Base-by-base conservation (phyloP, 257 asterid genomes). In the Fraxinus excelsior region DNA sequence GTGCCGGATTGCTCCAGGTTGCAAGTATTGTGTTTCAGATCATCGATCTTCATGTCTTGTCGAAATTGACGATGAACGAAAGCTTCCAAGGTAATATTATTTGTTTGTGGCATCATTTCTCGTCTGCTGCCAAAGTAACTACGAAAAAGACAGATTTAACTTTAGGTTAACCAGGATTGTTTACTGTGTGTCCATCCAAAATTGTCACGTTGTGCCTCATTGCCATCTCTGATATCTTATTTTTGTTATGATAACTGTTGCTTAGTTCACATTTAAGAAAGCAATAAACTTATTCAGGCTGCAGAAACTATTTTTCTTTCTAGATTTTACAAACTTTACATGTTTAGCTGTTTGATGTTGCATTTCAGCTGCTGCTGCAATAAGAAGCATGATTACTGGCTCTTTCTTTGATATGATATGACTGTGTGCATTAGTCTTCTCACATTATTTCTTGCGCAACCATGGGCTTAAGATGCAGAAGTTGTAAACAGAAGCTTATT, bases 1-100 rank as follows among this genome's bases (percentile, higher is more conserved):
- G 56, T 96, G 99, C 82, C 92, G 98, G 85, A 91, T 96, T 65
- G 99, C 97, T 83, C 90, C 92, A 78, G 96, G 99, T 76, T 96
- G 99, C 90, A 90, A 90, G 83, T 93, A 93, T 73, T 96, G 99
- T 79, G 87, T 40, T 73, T 92, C 96, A 67, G 99, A 96, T 76
- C 96, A 96, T 79, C 91, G 88, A 76, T 93, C 99, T 29, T 93
- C 99, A 51, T 96, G 99, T 86, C 94, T 93, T 51, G 83, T 96
- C 74, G 88, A 88, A 78, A 84, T 96, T 70, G 91, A 84, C 86
- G 98, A 93, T 74, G 98, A 89, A 71, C 80, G 78, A 71, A 91
- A 87, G 76, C 62, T 81, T 74, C 77, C 88, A 66, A 89, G 97
- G 99, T 93, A 79, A 74, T 62, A 51, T 64, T 64, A 34, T 74